Conservation (phyloP, 2,329 filamentous ascomycete species). For the Cladosporium velox region DNA sequence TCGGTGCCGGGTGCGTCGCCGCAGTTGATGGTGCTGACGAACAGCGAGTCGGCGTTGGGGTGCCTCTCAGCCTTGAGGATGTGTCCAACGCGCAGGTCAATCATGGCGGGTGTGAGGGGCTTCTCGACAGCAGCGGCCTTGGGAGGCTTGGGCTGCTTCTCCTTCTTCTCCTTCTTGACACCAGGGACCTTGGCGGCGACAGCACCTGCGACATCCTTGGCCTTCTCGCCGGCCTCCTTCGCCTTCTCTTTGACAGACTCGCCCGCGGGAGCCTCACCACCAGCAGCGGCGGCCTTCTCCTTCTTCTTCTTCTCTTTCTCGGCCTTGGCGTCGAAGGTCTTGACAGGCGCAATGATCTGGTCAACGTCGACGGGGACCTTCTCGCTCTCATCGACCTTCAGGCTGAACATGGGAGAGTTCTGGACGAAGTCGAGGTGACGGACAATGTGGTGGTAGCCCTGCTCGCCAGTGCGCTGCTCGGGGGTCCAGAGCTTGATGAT, state of each 20-base stretch:
- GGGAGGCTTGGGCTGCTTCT: slow-evolving; percentile 76
- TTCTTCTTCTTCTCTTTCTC: slow-evolving; percentile 98
- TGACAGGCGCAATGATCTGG: slow-evolving; percentile 83
- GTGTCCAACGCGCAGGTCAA: slow-evolving; percentile 94
- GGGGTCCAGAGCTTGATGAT: slow-evolving; percentile 75
- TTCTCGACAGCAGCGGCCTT: slow-evolving; percentile 65
- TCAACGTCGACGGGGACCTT: slow-evolving; percentile 76
- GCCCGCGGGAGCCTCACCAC: slow-evolving; percentile 48
- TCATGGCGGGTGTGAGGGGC: slow-evolving; percentile 78
- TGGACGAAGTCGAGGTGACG: slow-evolving; percentile 93
- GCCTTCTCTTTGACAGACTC: slow-evolving; percentile 50
- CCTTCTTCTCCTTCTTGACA: slow-evolving; percentile 50
- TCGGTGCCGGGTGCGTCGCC: slow-evolving; percentile 83
- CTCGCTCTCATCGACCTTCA: slow-evolving; percentile 62
- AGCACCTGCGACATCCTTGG: slow-evolving; percentile 51
- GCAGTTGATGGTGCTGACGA: slow-evolving; percentile 91
- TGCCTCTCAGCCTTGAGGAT: slow-evolving; percentile 95
- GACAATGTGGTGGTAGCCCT: slow-evolving; percentile 87
- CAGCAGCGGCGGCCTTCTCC: slow-evolving; percentile 70
- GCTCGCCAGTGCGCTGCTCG: slow-evolving; percentile 86
- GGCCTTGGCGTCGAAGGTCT: slow-evolving; percentile 84
- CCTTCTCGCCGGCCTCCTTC: slow-evolving; percentile 51
- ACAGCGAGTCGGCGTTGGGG: slow-evolving; percentile 94
- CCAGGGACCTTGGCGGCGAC: slow-evolving; percentile 45
- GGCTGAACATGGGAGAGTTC: slow-evolving; percentile 71